phyloP scores from a whole-genome alignment of 352 stramenopile genomes.

The Globisporangium acanthophoron region DNA sequence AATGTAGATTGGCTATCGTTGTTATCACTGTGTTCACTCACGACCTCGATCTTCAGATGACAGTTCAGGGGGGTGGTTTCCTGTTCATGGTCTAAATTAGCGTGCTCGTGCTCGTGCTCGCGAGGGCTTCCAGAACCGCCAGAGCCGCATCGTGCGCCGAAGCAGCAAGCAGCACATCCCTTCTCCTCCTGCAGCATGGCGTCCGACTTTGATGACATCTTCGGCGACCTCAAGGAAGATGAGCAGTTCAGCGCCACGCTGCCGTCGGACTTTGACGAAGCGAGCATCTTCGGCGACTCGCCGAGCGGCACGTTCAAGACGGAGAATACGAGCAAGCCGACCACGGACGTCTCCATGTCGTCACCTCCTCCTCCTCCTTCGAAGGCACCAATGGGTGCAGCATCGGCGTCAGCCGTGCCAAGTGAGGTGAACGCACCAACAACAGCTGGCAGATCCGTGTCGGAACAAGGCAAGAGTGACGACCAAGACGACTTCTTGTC shows the following conservation, averaged over 20 bases:
- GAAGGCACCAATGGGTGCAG: not conserved
- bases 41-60: too few species aligned
- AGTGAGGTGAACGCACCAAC: not conserved
- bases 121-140: too few species aligned
- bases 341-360: not conserved
- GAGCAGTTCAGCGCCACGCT: constrained; percentile 36
- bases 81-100: too few species aligned
- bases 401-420: constrained; percentile 4
- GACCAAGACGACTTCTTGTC: constrained; percentile 73
- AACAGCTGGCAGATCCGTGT: constrained; percentile 7
- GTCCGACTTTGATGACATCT: constrained; percentile 79
- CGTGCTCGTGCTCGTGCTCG: too few species aligned
- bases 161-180: not conserved
- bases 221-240: constrained; percentile 67
- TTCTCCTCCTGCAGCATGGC: constrained; percentile 8
- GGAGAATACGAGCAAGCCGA: constrained; percentile 1
- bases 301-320: constrained; percentile 1
- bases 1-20: too few species aligned
- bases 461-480: constrained; percentile 21
- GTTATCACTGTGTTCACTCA: too few species aligned
- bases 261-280: constrained; percentile 42
- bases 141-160: too few species aligned
- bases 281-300: constrained; percentile 41
- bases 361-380: not conserved
- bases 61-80: too few species aligned